phyloP scores from a whole-genome alignment of 164 flowering plant species.

The Santalum album region DNA sequence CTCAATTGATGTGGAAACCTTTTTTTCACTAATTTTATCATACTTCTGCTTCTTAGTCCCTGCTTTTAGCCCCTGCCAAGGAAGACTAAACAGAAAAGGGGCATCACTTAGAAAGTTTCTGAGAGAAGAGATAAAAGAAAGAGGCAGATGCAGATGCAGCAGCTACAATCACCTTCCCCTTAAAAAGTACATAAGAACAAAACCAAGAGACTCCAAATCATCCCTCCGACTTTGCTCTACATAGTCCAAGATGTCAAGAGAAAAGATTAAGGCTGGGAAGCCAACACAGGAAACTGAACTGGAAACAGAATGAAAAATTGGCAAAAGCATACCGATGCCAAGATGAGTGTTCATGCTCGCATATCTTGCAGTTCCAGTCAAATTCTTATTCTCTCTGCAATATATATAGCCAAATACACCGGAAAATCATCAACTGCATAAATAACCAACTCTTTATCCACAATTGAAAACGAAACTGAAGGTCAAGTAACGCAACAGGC shows the following conservation, averaged over 20 bases:
- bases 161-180: conserved; percentile 78
- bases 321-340: conserved; percentile 61
- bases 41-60: conserved; percentile 92
- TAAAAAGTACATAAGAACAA: conserved; percentile 82
- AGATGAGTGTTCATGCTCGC: conserved; percentile 96
- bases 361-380: conserved; percentile 95
- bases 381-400: conserved; percentile 85
- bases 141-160: background rate
- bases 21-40: conserved; percentile 88
- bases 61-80: conserved; percentile 96
- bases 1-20: conserved; percentile 91
- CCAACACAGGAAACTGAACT: no score
- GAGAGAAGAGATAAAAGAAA: background rate
- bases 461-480: background rate
- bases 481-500: no score
- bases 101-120: background rate
- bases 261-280: background rate
- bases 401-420: conserved; percentile 1
- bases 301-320: no score
- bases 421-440: background rate
- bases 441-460: background rate
- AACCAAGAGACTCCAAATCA: conserved; percentile 94
- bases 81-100: conserved; percentile 51
- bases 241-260: conserved; percentile 7
- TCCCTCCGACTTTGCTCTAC: conserved; percentile 93